Conservation (phyloP, 352 stramenopile genomes). For the Pythium myriotylum region DNA sequence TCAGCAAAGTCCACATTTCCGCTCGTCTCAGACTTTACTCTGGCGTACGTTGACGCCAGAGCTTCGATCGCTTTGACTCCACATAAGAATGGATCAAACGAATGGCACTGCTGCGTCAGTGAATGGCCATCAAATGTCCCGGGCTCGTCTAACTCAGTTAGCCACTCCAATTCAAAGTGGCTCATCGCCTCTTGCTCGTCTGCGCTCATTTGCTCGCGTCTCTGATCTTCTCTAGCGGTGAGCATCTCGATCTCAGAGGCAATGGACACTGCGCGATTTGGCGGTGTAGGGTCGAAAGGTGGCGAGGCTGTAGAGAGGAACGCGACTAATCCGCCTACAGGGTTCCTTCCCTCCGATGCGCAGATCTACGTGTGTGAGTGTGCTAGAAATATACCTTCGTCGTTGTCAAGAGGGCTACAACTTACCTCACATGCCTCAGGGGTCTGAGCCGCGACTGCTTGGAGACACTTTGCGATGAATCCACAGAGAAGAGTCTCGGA, state of each 20-base stretch:
- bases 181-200: background rate
- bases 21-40: background rate
- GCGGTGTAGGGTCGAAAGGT: background rate
- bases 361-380: constrained; percentile 33
- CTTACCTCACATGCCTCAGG: constrained; percentile 44
- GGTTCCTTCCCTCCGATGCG: constrained; percentile 33
- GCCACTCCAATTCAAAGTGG: constrained; percentile 51
- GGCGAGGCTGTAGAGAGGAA: constrained; percentile 36
- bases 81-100: constrained; percentile 42
- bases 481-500: constrained; percentile 39
- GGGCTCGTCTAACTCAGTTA: constrained; percentile 45
- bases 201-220: constrained; percentile 9
- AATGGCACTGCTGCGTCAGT: constrained; percentile 36
- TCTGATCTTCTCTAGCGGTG: background rate
- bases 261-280: constrained; percentile 11
- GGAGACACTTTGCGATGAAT: constrained; percentile 50
- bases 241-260: constrained; percentile 14
- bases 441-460: constrained; percentile 38
- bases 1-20: constrained; percentile 23
- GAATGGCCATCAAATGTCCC: constrained; percentile 30
- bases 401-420: too few species aligned
- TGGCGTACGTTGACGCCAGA: constrained; percentile 31
- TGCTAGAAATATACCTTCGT: too few species aligned
- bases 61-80: constrained; percentile 35
- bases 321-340: constrained; percentile 28